Evolutionary conservation across 306 rosid species (phyloP), one percentile per base, ranked within the genome.

Genomic region (Cucumis melo): DNA sequence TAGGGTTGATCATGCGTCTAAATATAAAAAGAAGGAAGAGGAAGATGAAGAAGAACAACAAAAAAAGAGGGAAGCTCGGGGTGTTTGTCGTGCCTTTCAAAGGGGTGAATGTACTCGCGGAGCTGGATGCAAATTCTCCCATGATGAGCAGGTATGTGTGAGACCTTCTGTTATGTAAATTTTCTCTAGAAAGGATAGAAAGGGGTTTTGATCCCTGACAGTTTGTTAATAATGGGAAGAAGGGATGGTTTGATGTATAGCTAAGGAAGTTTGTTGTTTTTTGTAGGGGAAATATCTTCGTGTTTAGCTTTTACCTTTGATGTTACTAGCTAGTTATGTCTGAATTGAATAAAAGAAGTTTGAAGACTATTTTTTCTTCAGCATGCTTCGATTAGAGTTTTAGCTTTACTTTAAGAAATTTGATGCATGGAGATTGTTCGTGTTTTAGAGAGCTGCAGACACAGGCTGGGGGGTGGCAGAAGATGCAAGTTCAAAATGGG

Each of bases 1-100:
- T 76, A 84, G 99, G 87, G 99, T 94, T 54, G 99, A 94, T 84
- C 99, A 94, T 84, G 91, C 84, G 44, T 71, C 58, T 27, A 90
- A 90, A 24, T 94, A 94, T 81, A 94, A 90, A 80, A 94, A 91
- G 92, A 92, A 89, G 78, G 93, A 92, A 67, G 97, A 94, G 76
- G 99, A 92, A 80, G 99, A 94, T 71, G 99, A 94, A 77, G 96
- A 92, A 87, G 78, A 86, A 11, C 90, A 83, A 82, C 85, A 80
- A 81, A 84, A 83, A 89, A 94, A 90, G 82, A 82, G 97, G 81
- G 96, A 94, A 84, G 97, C 83, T 17, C 90, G 96, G 0, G 99
- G 99, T 3, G 96, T 94, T 12, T 94, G 99, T 78, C 94, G 97
- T 53, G 97, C 96, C 62, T 94, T 92, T 41, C 99, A 92, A 80